phyloP scores from a whole-genome alignment of 352 stramenopile species.

The Phytopythium sindhum region DNA sequence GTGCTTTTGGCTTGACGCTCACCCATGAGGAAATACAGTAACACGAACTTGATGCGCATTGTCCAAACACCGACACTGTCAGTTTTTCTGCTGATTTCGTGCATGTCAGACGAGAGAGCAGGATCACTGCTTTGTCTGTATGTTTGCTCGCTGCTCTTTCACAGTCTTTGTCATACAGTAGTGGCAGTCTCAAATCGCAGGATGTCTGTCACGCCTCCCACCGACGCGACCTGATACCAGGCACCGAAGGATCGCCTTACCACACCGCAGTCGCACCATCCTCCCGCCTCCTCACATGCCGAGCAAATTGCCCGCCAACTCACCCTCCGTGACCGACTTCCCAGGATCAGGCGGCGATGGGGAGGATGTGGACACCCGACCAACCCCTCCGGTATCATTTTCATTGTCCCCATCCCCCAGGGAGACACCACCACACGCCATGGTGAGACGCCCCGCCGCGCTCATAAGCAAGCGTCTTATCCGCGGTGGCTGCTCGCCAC shows the following conservation, averaged over 20 bases:
- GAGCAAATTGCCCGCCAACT: neutral
- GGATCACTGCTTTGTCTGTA: neutral
- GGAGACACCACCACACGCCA: no score
- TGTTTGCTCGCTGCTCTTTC: neutral
- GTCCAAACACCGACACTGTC: neutral
- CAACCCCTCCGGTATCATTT: no score
- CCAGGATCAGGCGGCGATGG: neutral
- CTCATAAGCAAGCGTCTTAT: slow-evolving; percentile 3
- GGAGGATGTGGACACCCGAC: neutral
- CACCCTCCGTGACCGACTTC: neutral
- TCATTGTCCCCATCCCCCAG: no score
- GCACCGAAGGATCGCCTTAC: neutral
- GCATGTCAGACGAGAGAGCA: neutral
- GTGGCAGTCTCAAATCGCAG: neutral
- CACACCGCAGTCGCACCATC: neutral
- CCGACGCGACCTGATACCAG: neutral
- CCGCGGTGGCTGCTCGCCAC: neutral
- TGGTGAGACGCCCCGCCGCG: no score
- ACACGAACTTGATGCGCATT: neutral
- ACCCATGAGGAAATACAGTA: neutral
- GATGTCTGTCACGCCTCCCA: neutral
- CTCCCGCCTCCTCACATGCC: neutral
- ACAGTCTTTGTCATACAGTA: neutral
- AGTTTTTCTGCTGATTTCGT: neutral
- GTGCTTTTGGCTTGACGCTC: neutral